These are phyloP conservation scores for Hordeum marinum DNA, from an alignment of 176 grass and related monocot genomes.

Conservation along the genomic window DNA sequence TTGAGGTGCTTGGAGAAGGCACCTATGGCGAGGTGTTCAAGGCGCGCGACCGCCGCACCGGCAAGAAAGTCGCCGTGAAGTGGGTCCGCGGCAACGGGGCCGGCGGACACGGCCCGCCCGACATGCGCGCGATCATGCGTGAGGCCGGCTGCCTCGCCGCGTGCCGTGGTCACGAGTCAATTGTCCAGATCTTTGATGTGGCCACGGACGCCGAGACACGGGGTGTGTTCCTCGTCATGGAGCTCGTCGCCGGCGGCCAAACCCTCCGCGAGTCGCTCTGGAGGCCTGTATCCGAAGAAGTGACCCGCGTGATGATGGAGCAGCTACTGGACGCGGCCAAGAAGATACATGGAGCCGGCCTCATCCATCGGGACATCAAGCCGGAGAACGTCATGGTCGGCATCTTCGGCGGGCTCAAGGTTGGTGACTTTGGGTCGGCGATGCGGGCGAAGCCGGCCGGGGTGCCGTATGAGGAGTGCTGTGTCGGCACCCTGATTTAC, in stretches of 20 bases:
- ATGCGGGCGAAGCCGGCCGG: background rate
- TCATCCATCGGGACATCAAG: constrained; percentile 30
- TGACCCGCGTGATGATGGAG: background rate
- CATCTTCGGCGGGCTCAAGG: background rate
- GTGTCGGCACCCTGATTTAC: too few species aligned
- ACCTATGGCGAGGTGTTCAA: background rate
- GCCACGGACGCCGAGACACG: background rate
- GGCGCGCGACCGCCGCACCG: background rate
- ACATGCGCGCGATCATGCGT: background rate
- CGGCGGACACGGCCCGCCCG: background rate
- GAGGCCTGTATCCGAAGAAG: background rate
- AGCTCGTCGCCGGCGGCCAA: background rate
- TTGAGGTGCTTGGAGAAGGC: background rate
- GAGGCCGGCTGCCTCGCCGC: background rate
- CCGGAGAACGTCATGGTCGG: constrained; percentile 20
- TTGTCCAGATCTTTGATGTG: background rate
- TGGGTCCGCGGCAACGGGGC: background rate
- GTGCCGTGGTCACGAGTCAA: background rate
- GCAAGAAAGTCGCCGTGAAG: background rate
- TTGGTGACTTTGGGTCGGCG: background rate
- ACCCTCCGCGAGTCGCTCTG: background rate
- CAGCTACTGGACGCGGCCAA: background rate
- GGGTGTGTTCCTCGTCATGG: background rate
- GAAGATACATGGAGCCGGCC: background rate
- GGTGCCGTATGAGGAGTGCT: background rate